phyloP scores from a whole-genome alignment of 345 rosid genomes.

The Rhodamnia rubescens region DNA sequence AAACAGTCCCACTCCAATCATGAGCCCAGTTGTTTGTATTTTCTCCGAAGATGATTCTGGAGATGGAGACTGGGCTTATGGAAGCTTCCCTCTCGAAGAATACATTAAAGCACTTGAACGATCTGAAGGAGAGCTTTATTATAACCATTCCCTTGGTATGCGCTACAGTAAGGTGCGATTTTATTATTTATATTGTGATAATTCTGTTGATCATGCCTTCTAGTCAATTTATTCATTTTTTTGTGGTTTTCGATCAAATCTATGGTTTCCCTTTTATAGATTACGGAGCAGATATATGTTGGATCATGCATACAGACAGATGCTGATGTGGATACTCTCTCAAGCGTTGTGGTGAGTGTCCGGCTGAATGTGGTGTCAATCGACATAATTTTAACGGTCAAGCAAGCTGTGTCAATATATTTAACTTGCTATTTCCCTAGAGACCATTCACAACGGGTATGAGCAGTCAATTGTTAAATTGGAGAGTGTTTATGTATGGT shows the following conservation, averaged over 20 bases:
- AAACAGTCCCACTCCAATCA: slow-evolving; percentile 27
- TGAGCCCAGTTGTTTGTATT: slow-evolving; percentile 47
- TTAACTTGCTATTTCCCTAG: neutral
- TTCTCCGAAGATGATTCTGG: slow-evolving; percentile 66
- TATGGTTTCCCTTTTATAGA: slow-evolving; percentile 21
- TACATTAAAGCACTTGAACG: slow-evolving; percentile 80
- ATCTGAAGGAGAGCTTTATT: slow-evolving; percentile 78
- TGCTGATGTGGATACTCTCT: slow-evolving; percentile 61
- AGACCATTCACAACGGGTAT: neutral
- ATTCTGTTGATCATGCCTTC: neutral
- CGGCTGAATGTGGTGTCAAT: neutral
- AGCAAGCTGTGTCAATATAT: neutral
- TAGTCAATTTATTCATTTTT: neutral
- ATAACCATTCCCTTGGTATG: slow-evolving; percentile 84
- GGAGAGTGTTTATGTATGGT: neutral
- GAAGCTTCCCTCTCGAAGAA: slow-evolving; percentile 82
- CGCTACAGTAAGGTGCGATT: slow-evolving; percentile 72
- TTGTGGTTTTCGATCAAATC: neutral
- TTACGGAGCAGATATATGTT: slow-evolving; percentile 81
- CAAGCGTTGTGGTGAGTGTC: slow-evolving; percentile 41
- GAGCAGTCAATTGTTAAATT: neutral
- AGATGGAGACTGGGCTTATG: slow-evolving; percentile 89
- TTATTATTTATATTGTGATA: neutral
- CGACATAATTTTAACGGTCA: neutral
- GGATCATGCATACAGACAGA: slow-evolving; percentile 87